Evolutionary conservation across 768 basidiomycete species (phyloP).

Genomic region (Suillus bovinus): DNA sequence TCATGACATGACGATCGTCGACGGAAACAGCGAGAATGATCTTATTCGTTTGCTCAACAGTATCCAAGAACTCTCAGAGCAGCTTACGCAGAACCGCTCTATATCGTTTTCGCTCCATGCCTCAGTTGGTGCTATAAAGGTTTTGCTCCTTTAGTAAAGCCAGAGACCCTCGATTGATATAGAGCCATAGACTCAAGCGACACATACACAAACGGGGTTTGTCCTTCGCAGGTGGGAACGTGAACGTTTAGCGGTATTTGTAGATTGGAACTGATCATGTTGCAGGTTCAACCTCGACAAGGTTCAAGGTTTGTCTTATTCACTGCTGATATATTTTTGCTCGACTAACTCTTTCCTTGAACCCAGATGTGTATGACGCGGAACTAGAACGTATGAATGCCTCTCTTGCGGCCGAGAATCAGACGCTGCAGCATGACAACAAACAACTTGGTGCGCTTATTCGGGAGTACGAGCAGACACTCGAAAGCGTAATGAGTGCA

Average conservation of each 20-base stretch:
- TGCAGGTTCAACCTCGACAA: slow-evolving; percentile 87
- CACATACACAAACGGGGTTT: slow-evolving; percentile 90
- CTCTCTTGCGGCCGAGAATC: slow-evolving; percentile 80
- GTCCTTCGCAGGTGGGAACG: slow-evolving; percentile 71
- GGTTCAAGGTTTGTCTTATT: slow-evolving; percentile 57
- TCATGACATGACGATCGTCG: slow-evolving; percentile 54
- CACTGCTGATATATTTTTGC: neutral
- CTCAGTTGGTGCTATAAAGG: slow-evolving; percentile 80
- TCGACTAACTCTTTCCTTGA: slow-evolving; percentile 1
- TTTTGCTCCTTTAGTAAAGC: slow-evolving; percentile 33
- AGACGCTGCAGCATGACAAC: slow-evolving; percentile 86
- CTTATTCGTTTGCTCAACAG: slow-evolving; percentile 62
- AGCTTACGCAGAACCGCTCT: slow-evolving; percentile 77
- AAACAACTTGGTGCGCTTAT: slow-evolving; percentile 89
- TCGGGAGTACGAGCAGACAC: slow-evolving; percentile 95
- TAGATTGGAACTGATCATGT: neutral
- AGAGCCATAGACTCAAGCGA: slow-evolving; percentile 68
- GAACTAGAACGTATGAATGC: slow-evolving; percentile 90
- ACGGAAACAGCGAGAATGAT: slow-evolving; percentile 53
- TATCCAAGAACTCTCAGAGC: slow-evolving; percentile 80
- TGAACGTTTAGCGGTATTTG: slow-evolving; percentile 11
- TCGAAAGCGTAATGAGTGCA: slow-evolving; percentile 90
- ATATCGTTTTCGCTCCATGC: slow-evolving; percentile 71
- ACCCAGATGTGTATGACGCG: slow-evolving; percentile 81
- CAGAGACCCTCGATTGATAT: slow-evolving; percentile 5